Evolutionary conservation across 345 rosid species (phyloP), one percentile per base, ranked within the genome.

Genomic region (Citrus trifoliata): DNA sequence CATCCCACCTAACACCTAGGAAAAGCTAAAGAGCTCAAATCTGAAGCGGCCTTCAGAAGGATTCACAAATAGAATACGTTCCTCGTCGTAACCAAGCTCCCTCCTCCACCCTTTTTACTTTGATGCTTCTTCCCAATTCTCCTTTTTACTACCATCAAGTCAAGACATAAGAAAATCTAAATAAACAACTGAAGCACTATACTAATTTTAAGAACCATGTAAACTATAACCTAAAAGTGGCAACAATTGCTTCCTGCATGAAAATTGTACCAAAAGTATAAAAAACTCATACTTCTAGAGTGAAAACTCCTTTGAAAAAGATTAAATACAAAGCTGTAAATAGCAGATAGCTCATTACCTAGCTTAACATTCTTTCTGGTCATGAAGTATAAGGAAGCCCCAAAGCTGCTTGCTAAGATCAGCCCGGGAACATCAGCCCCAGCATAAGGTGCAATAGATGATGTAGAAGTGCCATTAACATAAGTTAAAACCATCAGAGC

Each of bases 381-480:
- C 97, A 94, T 86, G 90, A 96, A 94, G 86, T 91, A 96, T 46
- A 96, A 80, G 77, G 98, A 94, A 80, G 95, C 98, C 58, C 99
- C 99, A 58, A 96, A 92, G 83, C 98, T 93, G 27, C 85, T 75
- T 3, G 98, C 97, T 62, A 96, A 81, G 76, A 93, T 86, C 65
- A 94, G 81, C 37, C 99, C 97, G 6, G 94, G 95, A 67, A 94
- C 93, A 82, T 96, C 99, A 74, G 95, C 92, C 73, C 91, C 95
- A 3, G 85, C 87, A 73, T 88, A 86, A 59, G 92, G 88, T 56
- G 82, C 79, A 35, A 66, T 77, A 33, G 93, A 79, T 6, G 90
- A 78, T 5, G 87, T 67, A 76, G 98, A 80, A 67, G 89, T 80
- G 59, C 98, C 98, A 74, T 93, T 96, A 40, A 90, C 93, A 22